Evolutionary conservation across 345 rosid genomes (phyloP).

Genomic region (Aquilaria sinensis): DNA sequence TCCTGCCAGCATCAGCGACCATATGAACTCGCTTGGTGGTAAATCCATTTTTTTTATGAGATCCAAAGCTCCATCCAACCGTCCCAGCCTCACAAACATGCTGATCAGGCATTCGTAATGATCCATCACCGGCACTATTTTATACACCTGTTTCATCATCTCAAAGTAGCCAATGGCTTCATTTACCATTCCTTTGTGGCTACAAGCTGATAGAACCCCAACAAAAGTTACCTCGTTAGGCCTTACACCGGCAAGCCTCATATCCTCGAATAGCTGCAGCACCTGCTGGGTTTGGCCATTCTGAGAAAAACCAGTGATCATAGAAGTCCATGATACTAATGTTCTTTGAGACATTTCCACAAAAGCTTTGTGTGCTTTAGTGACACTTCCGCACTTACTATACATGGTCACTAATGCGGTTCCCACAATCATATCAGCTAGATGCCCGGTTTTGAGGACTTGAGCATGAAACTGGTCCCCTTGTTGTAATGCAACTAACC

Average conservation of each 20-base stretch:
- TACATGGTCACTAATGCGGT: constrained; percentile 57
- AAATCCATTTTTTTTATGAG: constrained; percentile 35
- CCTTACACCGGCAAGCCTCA: constrained; percentile 38
- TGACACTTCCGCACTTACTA: constrained; percentile 47
- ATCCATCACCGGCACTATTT: constrained; percentile 40
- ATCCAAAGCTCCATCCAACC: constrained; percentile 42
- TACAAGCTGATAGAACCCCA: constrained; percentile 53
- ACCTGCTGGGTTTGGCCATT: constrained; percentile 39
- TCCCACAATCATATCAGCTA: constrained; percentile 41
- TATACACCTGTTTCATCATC: constrained; percentile 42
- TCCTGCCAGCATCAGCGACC: constrained; percentile 41
- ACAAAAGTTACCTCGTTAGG: constrained; percentile 57
- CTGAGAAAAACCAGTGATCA: constrained; percentile 42
- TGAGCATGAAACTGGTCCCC: constrained; percentile 59
- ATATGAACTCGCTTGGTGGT: constrained; percentile 34
- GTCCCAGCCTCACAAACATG: constrained; percentile 40
- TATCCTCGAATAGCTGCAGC: constrained; percentile 54
- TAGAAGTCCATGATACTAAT: constrained; percentile 53
- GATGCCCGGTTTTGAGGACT: constrained; percentile 33
- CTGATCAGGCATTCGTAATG: constrained; percentile 41
- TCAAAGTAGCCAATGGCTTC: constrained; percentile 45
- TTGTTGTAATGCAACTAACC: constrained; percentile 32
- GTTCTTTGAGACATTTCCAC: constrained; percentile 46
- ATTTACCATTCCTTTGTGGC: constrained; percentile 40
- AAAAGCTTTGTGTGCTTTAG: constrained; percentile 40